phyloP scores from a whole-genome alignment of 768 basidiomycete species.

The Glaciozyma antarctica region DNA sequence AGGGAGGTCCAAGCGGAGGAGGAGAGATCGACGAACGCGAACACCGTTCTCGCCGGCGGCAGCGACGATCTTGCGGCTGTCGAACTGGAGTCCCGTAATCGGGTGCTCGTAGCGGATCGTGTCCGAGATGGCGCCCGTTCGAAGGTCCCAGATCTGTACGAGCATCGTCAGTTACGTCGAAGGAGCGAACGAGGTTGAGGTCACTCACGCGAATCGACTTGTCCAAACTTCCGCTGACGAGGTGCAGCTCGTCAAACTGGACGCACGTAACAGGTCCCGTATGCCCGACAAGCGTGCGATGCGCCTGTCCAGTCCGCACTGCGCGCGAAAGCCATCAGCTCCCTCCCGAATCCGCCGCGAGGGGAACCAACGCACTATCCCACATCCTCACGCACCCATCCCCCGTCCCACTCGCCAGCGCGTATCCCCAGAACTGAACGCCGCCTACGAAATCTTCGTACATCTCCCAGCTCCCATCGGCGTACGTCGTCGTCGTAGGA shows the following conservation, averaged over 20 bases:
- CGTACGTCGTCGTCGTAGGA: constrained; percentile 66
- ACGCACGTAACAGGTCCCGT: constrained; percentile 86
- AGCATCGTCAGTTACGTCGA: not conserved
- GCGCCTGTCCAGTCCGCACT: constrained; percentile 98
- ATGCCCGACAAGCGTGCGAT: constrained; percentile 84
- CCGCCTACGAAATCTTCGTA: constrained; percentile 96
- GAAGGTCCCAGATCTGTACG: constrained; percentile 85
- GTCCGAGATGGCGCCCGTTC: constrained; percentile 77
- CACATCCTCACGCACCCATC: constrained; percentile 98
- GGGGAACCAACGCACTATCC: constrained; percentile 66
- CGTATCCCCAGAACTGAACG: constrained; percentile 98
- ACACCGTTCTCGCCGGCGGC: constrained; percentile 88
- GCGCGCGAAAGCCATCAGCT: not conserved
- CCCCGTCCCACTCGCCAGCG: constrained; percentile 89
- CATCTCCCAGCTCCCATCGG: constrained; percentile 86
- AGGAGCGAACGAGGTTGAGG: not conserved
- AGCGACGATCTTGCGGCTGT: constrained; percentile 82
- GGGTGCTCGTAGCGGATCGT: constrained; percentile 82
- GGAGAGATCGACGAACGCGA: constrained; percentile 50
- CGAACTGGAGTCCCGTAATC: constrained; percentile 86
- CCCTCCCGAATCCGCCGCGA: not conserved
- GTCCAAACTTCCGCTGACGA: constrained; percentile 86
- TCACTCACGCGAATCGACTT: constrained; percentile 71
- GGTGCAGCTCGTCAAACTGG: constrained; percentile 89
- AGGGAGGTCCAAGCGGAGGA: not conserved